Evolutionary conservation across 306 rosid genomes (phyloP).

Genomic region (Sicyos edulis): DNA sequence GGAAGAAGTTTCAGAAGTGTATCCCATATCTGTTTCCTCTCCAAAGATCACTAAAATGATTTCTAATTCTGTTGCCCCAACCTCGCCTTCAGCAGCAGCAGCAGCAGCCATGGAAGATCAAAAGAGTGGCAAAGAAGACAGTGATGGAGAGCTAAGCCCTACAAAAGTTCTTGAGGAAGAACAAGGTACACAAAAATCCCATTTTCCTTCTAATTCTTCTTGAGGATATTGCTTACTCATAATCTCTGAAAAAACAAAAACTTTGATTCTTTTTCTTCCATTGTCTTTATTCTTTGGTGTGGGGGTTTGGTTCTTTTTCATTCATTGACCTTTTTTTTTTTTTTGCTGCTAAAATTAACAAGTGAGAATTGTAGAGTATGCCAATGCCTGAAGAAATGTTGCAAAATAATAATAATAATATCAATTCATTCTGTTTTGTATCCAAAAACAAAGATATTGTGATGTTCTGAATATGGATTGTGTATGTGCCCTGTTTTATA

Average conservation of each 20-base stretch:
- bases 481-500: neutral
- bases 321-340: constrained; percentile 15
- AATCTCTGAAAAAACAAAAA: constrained; percentile 23
- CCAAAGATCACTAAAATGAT: constrained; percentile 33
- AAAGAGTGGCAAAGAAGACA: constrained; percentile 24
- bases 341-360: constrained; percentile 15
- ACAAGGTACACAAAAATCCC: constrained; percentile 31
- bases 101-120: constrained; percentile 28
- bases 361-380: constrained; percentile 21
- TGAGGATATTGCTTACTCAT: constrained; percentile 25
- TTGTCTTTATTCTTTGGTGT: constrained; percentile 10
- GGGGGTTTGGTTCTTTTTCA: constrained; percentile 10
- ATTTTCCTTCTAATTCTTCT: constrained; percentile 26
- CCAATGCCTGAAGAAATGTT: constrained; percentile 9
- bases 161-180: constrained; percentile 28
- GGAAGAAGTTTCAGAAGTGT: constrained; percentile 80
- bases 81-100: constrained; percentile 28
- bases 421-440: constrained; percentile 13
- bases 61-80: constrained; percentile 29
- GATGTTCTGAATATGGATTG: neutral
- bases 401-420: constrained; percentile 16
- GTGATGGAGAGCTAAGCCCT: constrained; percentile 30
- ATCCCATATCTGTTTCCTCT: constrained; percentile 37
- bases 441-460: neutral
- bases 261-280: constrained; percentile 24